Evolutionary conservation across 345 rosid genomes (phyloP).

Genomic region (Pistacia vera): DNA sequence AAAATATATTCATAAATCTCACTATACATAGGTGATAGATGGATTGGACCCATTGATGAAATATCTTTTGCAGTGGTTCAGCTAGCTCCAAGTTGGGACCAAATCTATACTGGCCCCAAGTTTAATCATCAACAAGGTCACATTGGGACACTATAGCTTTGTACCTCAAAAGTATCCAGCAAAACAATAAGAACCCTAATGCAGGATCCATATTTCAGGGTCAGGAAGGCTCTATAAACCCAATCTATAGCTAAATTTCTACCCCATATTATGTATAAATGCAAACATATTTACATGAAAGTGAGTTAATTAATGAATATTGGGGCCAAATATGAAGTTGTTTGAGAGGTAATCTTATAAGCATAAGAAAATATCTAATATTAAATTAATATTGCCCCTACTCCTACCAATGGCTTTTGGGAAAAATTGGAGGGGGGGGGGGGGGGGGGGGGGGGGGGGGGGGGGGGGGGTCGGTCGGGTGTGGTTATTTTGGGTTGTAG

Average conservation of each 20-base stretch:
- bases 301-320: too few relatives aligned
- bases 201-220: conserved; percentile 5
- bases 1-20: neutral
- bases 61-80: neutral
- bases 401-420: neutral
- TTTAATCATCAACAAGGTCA: neutral
- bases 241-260: neutral
- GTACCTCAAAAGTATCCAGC: neutral
- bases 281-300: too few relatives aligned
- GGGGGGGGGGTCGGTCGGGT: too few relatives aligned
- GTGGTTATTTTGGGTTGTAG: neutral
- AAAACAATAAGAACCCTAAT: neutral
- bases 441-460: too few relatives aligned
- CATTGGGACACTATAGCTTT: neutral
- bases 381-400: neutral
- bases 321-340: too few relatives aligned
- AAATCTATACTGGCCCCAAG: conserved; percentile 20
- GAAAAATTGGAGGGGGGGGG: too few relatives aligned
- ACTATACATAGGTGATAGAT: neutral
- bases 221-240: neutral
- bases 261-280: neutral
- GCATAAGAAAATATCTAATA: neutral
- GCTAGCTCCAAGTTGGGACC: conserved; percentile 22
- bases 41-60: conserved; percentile 17
- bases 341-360: too few relatives aligned